Conservation (phyloP, 2,329 filamentous ascomycete genomes). For the Zymoseptoria passerinii region DNA sequence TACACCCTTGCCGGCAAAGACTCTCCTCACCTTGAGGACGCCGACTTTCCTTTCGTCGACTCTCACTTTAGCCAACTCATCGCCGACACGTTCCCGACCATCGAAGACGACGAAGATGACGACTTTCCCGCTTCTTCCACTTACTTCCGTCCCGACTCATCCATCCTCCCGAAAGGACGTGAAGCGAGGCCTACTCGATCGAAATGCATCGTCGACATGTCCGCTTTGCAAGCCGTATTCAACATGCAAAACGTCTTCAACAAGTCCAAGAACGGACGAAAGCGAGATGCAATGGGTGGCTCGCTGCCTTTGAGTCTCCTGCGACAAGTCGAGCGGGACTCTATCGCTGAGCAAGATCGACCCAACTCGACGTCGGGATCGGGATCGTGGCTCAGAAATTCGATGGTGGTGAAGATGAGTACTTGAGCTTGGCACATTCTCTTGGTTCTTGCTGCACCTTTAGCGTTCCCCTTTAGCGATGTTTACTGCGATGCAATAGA, state of each 20-base stretch:
- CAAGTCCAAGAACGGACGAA: neutral
- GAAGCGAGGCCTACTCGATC: neutral
- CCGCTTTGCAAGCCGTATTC: neutral
- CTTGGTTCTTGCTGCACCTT: neutral
- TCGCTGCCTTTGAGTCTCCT: neutral
- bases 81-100: constrained; percentile 6
- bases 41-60: constrained; percentile 6
- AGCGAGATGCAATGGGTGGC: neutral
- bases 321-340: neutral
- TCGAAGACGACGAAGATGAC: neutral
- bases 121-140: neutral
- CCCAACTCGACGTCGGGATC: neutral
- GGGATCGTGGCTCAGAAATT: neutral
- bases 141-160: neutral
- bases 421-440: neutral
- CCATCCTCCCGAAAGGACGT: neutral
- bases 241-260: neutral
- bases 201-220: neutral
- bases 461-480: neutral
- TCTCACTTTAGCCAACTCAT: constrained; percentile 15
- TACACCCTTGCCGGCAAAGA: constrained; percentile 11
- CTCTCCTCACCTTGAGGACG: neutral
- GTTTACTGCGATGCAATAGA: neutral
- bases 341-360: neutral
- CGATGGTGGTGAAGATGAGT: neutral